A percentile compares a stretch with the other conserved stretches of the same genome.
Conservation (phyloP, 495 filamentous ascomycete species). For the Entonaema liquescens region DNA sequence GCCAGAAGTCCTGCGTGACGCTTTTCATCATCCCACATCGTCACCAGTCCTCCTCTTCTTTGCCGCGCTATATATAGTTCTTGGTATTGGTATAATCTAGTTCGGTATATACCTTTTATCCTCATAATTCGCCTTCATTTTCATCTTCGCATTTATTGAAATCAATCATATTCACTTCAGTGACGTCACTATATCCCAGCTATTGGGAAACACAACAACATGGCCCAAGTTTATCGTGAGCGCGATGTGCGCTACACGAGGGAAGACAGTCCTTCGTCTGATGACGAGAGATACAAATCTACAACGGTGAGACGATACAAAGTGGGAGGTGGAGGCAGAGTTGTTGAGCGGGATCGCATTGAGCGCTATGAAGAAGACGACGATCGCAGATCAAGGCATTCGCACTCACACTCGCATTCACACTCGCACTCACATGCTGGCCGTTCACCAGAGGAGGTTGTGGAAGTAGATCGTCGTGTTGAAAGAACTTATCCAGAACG, state of each 20-base stretch:
- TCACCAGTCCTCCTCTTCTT: conserved; percentile 37
- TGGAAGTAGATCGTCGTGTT: conserved; percentile 59
- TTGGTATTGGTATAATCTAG: conserved; percentile 2
- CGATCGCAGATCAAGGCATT: conserved; percentile 56
- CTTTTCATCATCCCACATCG: conserved; percentile 39
- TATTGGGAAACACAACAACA: conserved; percentile 36
- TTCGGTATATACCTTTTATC: conserved; percentile 1
- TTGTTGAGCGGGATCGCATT: conserved; percentile 48
- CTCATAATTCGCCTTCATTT: conserved; percentile 7
- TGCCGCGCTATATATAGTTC: conserved; percentile 26
- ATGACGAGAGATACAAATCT: conserved; percentile 58
- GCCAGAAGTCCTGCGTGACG: conserved; percentile 33
- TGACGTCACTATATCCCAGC: conserved; percentile 39
- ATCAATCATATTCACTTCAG: conserved; percentile 15
- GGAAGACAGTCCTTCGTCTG: conserved; percentile 56
- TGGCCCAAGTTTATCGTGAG: conserved; percentile 60
- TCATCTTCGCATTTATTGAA: not conserved
- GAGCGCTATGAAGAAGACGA: conserved; percentile 61
- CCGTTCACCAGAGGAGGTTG: conserved; percentile 47
- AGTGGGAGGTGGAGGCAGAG: conserved; percentile 50
- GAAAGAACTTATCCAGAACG: conserved; percentile 57
- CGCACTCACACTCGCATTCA: conserved; percentile 27
- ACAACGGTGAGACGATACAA: conserved; percentile 66
- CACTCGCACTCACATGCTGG: conserved; percentile 48
- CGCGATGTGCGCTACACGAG: conserved; percentile 54